Evolutionary conservation across 495 filamentous ascomycete species (phyloP).

Genomic region (Daldinia childiae): DNA sequence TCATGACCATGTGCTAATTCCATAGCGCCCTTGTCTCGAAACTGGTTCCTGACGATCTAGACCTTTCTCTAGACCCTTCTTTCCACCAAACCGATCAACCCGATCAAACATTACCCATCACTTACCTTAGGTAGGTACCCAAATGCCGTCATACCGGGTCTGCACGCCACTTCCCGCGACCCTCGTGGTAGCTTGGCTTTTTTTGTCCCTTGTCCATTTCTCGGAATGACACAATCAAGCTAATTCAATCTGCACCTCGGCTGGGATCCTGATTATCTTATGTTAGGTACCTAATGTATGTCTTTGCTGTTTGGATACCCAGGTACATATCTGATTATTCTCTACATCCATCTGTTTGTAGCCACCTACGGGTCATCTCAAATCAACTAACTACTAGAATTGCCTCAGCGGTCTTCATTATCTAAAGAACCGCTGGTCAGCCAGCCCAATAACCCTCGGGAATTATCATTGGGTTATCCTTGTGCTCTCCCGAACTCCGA

Average conservation of each 20-base stretch:
- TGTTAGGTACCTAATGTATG: not conserved
- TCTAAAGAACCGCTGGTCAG: not conserved
- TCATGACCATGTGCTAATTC: constrained; percentile 35
- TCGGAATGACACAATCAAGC: constrained; percentile 26
- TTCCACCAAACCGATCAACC: constrained; percentile 2
- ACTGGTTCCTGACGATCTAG: constrained; percentile 41
- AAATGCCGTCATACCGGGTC: constrained; percentile 41
- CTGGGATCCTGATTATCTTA: not conserved
- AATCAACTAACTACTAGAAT: constrained; percentile 4
- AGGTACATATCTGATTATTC: not conserved
- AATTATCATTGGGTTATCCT: constrained; percentile 4
- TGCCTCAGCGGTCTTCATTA: not conserved
- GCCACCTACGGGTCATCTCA: not conserved
- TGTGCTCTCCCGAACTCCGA: not conserved
- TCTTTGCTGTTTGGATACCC: not conserved
- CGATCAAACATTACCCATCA: constrained; percentile 18
- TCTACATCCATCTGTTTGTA: not conserved
- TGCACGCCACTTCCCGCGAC: constrained; percentile 30
- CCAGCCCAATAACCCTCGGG: not conserved
- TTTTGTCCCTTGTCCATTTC: constrained; percentile 1
- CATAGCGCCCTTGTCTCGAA: constrained; percentile 30
- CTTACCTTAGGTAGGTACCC: constrained; percentile 8
- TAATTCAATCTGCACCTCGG: constrained; percentile 28
- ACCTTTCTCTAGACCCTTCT: constrained; percentile 6
- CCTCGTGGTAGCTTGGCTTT: constrained; percentile 22